These are phyloP conservation scores for Evernia prunastri DNA, from an alignment of 495 filamentous ascomycete genomes.

Conservation along the genomic window DNA sequence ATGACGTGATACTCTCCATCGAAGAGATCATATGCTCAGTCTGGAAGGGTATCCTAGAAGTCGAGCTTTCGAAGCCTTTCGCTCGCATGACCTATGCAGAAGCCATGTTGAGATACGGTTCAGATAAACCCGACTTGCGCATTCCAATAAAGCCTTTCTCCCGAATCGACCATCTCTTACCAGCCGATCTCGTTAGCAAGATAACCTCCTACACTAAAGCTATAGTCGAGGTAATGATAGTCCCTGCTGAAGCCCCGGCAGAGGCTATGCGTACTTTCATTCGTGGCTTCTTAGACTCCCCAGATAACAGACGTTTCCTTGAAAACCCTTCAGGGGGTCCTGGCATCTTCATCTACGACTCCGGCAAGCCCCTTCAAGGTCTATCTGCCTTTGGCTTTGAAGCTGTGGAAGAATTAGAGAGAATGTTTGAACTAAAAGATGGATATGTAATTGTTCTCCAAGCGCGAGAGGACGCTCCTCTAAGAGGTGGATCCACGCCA, in stretches of 20 bases:
- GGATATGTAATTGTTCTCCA: slow-evolving; percentile 77
- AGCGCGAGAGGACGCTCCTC: slow-evolving; percentile 58
- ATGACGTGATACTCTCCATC: slow-evolving; percentile 65
- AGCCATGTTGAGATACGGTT: slow-evolving; percentile 75
- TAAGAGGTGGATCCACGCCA: slow-evolving; percentile 66
- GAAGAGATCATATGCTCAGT: slow-evolving; percentile 58
- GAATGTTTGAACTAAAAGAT: slow-evolving; percentile 48
- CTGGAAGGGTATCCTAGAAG: slow-evolving; percentile 43
- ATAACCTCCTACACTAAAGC: slow-evolving; percentile 59
- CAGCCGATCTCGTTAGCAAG: slow-evolving; percentile 61
- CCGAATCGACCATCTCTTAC: slow-evolving; percentile 54
- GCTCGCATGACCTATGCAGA: slow-evolving; percentile 61
- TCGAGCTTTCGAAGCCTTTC: slow-evolving; percentile 39
- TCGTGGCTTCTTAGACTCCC: slow-evolving; percentile 57
- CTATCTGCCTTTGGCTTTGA: slow-evolving; percentile 71
- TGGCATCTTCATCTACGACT: slow-evolving; percentile 67
- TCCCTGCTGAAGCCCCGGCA: slow-evolving; percentile 28
- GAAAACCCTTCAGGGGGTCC: slow-evolving; percentile 64
- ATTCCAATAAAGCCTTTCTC: slow-evolving; percentile 52
- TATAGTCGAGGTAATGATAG: slow-evolving; percentile 63
- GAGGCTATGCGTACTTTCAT: slow-evolving; percentile 53
- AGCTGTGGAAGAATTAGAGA: slow-evolving; percentile 52
- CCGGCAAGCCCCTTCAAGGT: slow-evolving; percentile 61
- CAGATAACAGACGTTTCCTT: slow-evolving; percentile 54
- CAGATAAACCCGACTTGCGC: slow-evolving; percentile 87